These are phyloP conservation scores for Penicillium bovifimosum DNA, from an alignment of 495 filamentous ascomycete species.

Conservation along the genomic window DNA sequence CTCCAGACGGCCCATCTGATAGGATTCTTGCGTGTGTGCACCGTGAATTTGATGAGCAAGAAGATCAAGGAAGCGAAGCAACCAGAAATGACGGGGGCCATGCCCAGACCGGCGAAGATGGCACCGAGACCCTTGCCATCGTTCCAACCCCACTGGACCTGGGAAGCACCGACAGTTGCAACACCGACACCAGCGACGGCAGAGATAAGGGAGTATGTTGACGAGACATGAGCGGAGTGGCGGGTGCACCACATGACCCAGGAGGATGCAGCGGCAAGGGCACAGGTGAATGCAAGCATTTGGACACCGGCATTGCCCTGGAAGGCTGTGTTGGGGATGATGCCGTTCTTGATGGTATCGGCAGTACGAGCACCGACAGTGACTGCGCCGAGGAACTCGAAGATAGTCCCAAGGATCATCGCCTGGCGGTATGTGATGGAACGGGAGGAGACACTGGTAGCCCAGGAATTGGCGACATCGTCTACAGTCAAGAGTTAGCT, in stretches of 20 bases:
- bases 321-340: conserved; percentile 49
- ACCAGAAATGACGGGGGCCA: conserved; percentile 55
- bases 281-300: conserved; percentile 56
- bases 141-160: conserved; percentile 62
- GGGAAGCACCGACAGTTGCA: conserved; percentile 49
- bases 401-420: conserved; percentile 59
- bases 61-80: conserved; percentile 54
- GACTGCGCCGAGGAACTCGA: conserved; percentile 58
- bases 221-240: conserved; percentile 57
- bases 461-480: conserved; percentile 76
- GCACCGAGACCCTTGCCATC: conserved; percentile 52
- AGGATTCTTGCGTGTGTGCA: conserved; percentile 53
- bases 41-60: conserved; percentile 54
- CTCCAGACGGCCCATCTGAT: conserved; percentile 53
- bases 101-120: conserved; percentile 56
- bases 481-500: conserved; percentile 26
- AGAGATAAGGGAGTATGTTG: conserved; percentile 59
- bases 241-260: conserved; percentile 61
- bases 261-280: conserved; percentile 48
- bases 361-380: conserved; percentile 55
- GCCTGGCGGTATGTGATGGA: conserved; percentile 63
- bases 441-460: conserved; percentile 63
- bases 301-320: conserved; percentile 49
- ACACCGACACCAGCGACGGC: conserved; percentile 59
- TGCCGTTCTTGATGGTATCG: conserved; percentile 54